A percentile compares a stretch with the other conserved stretches of the same genome.
Conservation (phyloP, 2,329 filamentous ascomycete genomes). For the Monilinia vaccinii-corymbosi region DNA sequence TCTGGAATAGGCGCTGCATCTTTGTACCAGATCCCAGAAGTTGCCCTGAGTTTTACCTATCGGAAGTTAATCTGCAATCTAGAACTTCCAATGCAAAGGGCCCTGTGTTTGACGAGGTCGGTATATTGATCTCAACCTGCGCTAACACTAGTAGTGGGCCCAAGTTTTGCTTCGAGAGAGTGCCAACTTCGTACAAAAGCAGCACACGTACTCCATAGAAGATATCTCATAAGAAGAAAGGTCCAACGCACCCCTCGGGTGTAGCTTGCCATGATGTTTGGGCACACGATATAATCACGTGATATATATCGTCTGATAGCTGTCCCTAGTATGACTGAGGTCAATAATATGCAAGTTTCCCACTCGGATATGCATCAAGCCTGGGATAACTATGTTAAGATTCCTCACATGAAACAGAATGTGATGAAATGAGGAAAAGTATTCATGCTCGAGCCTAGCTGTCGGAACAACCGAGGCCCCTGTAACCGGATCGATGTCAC, state of each 20-base stretch:
- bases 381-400: neutral
- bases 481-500: neutral
- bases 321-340: neutral
- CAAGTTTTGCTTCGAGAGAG: neutral
- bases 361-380: conserved; percentile 3
- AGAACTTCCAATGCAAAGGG: neutral
- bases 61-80: neutral
- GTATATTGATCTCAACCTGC: neutral
- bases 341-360: conserved; percentile 5
- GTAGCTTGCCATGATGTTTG: neutral
- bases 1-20: neutral
- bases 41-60: neutral
- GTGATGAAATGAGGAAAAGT: neutral
- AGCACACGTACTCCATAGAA: neutral
- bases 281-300: neutral
- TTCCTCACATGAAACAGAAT: neutral
- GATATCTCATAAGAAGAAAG: neutral
- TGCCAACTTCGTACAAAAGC: neutral
- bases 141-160: neutral
- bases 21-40: neutral
- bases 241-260: neutral
- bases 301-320: neutral
- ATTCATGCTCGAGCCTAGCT: neutral
- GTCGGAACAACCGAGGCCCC: neutral
- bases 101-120: neutral